Conservation (phyloP, 768 basidiomycete genomes). For the Macrolepiota dolichaula region DNA sequence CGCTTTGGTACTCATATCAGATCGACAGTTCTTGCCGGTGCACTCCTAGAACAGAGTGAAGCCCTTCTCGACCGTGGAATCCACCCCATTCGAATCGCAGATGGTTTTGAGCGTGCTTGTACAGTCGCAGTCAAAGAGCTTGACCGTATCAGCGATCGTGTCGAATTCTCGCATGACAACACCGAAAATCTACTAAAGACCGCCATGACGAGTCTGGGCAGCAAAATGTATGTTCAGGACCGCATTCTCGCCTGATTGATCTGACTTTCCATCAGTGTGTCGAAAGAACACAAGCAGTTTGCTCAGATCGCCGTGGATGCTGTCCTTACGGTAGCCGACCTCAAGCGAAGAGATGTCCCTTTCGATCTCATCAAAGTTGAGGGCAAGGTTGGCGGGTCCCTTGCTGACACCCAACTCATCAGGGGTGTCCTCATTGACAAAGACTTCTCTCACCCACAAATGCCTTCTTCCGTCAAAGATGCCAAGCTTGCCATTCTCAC, state of each 20-base stretch:
- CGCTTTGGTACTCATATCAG: constrained; percentile 4
- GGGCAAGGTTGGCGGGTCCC: constrained; percentile 96
- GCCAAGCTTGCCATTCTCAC: constrained; percentile 96
- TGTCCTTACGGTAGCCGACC: constrained; percentile 91
- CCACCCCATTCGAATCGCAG: constrained; percentile 98
- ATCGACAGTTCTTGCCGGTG: constrained; percentile 87
- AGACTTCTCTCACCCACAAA: constrained; percentile 99
- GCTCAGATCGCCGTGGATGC: constrained; percentile 98
- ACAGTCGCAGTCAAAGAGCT: constrained; percentile 86
- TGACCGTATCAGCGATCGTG: constrained; percentile 85
- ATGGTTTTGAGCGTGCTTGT: constrained; percentile 97
- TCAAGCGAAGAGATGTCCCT: constrained; percentile 90
- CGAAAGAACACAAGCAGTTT: constrained; percentile 93
- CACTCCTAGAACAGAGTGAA: constrained; percentile 92
- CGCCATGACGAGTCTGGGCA: constrained; percentile 93
- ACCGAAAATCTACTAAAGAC: constrained; percentile 90
- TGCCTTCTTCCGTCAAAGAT: constrained; percentile 86
- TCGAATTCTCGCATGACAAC: constrained; percentile 79
- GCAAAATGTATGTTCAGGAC: constrained; percentile 80
- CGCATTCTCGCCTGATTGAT: constrained; percentile 2
- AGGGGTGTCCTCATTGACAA: constrained; percentile 99
- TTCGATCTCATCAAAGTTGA: constrained; percentile 99
- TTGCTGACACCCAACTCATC: constrained; percentile 93
- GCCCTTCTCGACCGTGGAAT: constrained; percentile 97
- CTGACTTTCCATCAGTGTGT: constrained; percentile 60